Conservation (phyloP, 306 rosid species). For the Vigna hirtella region DNA sequence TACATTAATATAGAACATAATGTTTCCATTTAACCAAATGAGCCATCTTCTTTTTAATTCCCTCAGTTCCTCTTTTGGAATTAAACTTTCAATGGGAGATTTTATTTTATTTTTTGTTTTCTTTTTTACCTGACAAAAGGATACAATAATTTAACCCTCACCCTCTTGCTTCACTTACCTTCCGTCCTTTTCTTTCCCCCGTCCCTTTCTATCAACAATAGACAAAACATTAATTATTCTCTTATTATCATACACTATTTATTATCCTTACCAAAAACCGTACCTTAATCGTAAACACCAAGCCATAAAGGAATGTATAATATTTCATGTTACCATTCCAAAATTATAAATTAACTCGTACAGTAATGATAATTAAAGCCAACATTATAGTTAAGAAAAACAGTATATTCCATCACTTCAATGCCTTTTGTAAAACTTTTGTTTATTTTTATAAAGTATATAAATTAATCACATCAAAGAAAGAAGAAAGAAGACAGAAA, state of each 20-base stretch:
- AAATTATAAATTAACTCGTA: too few relatives aligned
- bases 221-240: conserved; percentile 6
- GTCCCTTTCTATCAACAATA: conserved; percentile 17
- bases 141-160: neutral
- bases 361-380: too few relatives aligned
- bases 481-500: too few relatives aligned
- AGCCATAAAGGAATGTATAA: too few relatives aligned
- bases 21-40: neutral
- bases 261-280: neutral
- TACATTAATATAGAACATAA: too few relatives aligned
- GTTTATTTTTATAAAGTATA: too few relatives aligned
- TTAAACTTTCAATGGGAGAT: neutral
- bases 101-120: neutral
- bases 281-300: neutral
- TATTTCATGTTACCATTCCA: too few relatives aligned
- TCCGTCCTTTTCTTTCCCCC: neutral
- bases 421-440: too few relatives aligned
- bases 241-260: neutral
- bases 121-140: neutral
- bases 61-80: neutral
- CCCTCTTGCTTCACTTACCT: neutral
- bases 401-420: too few relatives aligned
- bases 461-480: too few relatives aligned
- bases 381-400: too few relatives aligned
- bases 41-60: neutral